These are phyloP conservation scores for Moesziomyces antarcticus DNA, from an alignment of 1,284 basidiomycete species.

Conservation along the genomic window DNA sequence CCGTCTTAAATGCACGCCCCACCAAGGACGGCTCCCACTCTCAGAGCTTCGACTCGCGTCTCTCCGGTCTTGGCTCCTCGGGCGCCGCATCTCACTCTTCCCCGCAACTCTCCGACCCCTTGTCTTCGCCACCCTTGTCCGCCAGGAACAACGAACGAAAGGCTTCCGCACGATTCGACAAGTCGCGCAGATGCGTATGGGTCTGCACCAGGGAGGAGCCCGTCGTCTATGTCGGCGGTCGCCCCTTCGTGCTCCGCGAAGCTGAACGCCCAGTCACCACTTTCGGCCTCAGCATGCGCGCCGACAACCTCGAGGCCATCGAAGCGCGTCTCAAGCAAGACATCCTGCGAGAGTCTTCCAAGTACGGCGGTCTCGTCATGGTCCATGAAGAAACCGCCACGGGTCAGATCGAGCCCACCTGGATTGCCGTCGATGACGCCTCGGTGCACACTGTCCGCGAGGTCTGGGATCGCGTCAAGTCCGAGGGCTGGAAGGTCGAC, in stretches of 20 bases:
- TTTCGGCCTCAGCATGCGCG: constrained; percentile 86
- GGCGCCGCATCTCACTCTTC: constrained; percentile 11
- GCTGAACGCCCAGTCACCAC: constrained; percentile 84
- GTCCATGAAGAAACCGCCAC: constrained; percentile 82
- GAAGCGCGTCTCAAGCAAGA: constrained; percentile 87
- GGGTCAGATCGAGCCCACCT: constrained; percentile 77
- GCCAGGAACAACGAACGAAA: constrained; percentile 5
- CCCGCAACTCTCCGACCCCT: constrained; percentile 14
- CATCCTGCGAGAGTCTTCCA: constrained; percentile 87
- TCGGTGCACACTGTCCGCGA: constrained; percentile 90
- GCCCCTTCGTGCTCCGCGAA: constrained; percentile 96
- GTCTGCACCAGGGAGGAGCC: constrained; percentile 79
- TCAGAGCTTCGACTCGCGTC: constrained; percentile 27
- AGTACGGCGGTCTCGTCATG: constrained; percentile 88
- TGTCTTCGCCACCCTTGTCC: constrained; percentile 13
- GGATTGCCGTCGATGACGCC: constrained; percentile 87
- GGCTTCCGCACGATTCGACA: constrained; percentile 16
- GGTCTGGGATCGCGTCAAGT: constrained; percentile 76
- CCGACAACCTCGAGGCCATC: constrained; percentile 94
- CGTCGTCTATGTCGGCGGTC: constrained; percentile 92
- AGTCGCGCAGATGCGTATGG: constrained; percentile 69
- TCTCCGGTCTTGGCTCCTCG: constrained; percentile 9
- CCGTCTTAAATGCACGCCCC: constrained; percentile 75
- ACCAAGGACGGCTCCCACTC: constrained; percentile 16
- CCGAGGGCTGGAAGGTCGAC: constrained; percentile 84